These are phyloP conservation scores for Tolypocladium tropicale DNA, from an alignment of 2,329 filamentous ascomycete genomes.

Conservation along the genomic window DNA sequence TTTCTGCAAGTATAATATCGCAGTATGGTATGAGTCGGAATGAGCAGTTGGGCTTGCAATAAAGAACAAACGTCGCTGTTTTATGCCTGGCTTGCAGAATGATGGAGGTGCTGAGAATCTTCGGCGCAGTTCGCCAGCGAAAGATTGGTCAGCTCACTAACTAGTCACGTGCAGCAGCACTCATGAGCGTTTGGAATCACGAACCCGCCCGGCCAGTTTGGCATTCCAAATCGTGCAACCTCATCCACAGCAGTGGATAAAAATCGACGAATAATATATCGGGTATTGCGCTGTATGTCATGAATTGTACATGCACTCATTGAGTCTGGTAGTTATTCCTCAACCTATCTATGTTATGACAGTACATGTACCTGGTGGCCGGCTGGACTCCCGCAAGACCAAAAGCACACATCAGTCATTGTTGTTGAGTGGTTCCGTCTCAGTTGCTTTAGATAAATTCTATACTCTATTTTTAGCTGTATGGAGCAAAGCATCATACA, in stretches of 20 bases:
- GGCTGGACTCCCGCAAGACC: too few relatives aligned
- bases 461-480: too few relatives aligned
- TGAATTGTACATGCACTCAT: neutral
- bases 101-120: neutral
- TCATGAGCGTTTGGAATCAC: neutral
- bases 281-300: neutral
- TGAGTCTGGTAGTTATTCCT: neutral
- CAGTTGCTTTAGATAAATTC: too few relatives aligned
- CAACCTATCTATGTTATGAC: too few relatives aligned
- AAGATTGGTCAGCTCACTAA: neutral
- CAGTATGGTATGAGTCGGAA: neutral
- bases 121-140: neutral
- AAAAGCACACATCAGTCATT: too few relatives aligned
- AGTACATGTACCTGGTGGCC: too few relatives aligned
- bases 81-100: neutral
- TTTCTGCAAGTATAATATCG: neutral
- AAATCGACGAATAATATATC: neutral
- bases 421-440: too few relatives aligned
- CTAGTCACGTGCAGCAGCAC: neutral
- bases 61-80: neutral
- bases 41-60: neutral
- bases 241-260: too few relatives aligned
- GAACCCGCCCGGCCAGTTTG: neutral
- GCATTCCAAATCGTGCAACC: too few relatives aligned
- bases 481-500: too few relatives aligned